Evolutionary conservation across 768 basidiomycete species (phyloP).

Genomic region (Tulasnella sp.): DNA sequence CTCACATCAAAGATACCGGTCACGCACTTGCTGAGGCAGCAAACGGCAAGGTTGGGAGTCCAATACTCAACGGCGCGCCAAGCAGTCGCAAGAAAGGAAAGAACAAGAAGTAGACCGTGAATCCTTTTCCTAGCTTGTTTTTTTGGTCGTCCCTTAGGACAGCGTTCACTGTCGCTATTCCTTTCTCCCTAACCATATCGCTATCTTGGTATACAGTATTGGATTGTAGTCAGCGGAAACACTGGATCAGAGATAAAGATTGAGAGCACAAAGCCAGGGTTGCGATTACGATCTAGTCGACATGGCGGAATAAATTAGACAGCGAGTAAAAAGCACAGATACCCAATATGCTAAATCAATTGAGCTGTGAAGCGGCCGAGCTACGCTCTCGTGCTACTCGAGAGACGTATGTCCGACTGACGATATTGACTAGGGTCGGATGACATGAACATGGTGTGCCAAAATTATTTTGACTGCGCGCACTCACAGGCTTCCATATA

Average conservation of each 20-base stretch:
- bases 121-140: not conserved
- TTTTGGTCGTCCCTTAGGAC: not conserved
- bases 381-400: slow-evolving; percentile 45
- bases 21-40: slow-evolving; percentile 38
- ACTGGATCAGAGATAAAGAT: not conserved
- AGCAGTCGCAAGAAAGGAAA: not conserved
- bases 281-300: slow-evolving; percentile 8
- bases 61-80: not conserved
- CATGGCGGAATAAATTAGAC: not conserved
- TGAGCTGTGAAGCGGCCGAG: slow-evolving; percentile 1
- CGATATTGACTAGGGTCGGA: slow-evolving; percentile 51
- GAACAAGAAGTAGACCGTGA: not conserved
- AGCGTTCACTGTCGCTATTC: not conserved
- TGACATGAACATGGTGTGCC: not conserved
- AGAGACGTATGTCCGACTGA: slow-evolving; percentile 54
- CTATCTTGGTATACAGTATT: not conserved
- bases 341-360: not conserved
- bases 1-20: slow-evolving; percentile 56
- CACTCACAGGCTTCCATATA: slow-evolving; percentile 78
- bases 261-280: not conserved
- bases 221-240: not conserved
- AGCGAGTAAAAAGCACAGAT: not conserved
- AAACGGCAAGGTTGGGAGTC: not conserved
- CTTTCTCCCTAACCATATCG: not conserved
- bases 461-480: not conserved